Conservation (phyloP, 805 yeast species). For the Ogataea thermomethanolica region DNA sequence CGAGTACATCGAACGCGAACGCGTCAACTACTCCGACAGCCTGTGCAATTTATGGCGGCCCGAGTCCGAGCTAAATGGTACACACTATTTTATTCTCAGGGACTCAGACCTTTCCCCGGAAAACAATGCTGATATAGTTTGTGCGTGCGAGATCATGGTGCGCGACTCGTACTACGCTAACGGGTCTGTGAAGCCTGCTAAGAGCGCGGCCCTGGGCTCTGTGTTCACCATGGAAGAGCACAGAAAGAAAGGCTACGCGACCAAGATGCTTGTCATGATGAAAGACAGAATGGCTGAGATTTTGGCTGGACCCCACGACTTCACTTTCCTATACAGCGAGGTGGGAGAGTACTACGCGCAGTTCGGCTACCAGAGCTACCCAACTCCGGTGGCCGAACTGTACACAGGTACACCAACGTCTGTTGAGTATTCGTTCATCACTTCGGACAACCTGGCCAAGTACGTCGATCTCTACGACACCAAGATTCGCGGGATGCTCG, state of each 20-base stretch:
- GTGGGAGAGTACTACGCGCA: slow-evolving; percentile 63
- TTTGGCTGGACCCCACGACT: slow-evolving; percentile 29
- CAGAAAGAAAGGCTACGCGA: slow-evolving; percentile 57
- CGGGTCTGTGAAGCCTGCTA: slow-evolving; percentile 9
- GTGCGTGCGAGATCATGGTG: slow-evolving; percentile 31
- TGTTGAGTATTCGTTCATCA: background rate
- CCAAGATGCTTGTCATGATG: slow-evolving; percentile 40
- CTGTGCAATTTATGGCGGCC: slow-evolving; percentile 24
- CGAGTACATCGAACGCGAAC: slow-evolving; percentile 27
- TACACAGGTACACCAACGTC: background rate
- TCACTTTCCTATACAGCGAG: slow-evolving; percentile 62
- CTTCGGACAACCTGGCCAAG: background rate
- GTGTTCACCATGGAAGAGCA: slow-evolving; percentile 49
- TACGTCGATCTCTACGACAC: slow-evolving; percentile 10
- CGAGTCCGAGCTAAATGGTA: slow-evolving; percentile 16
- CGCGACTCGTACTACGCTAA: slow-evolving; percentile 20
- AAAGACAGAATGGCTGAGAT: slow-evolving; percentile 21
- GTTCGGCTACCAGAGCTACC: slow-evolving; percentile 49
- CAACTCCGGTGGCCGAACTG: slow-evolving; percentile 19
- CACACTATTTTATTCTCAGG: slow-evolving; percentile 27
- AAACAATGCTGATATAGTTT: slow-evolving; percentile 21
- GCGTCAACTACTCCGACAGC: slow-evolving; percentile 12
- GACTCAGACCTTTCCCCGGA: slow-evolving; percentile 15
- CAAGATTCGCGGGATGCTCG: slow-evolving; percentile 1
- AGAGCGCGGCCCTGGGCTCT: slow-evolving; percentile 47